phyloP scores from a whole-genome alignment of 495 filamentous ascomycete genomes.

The Clavariopsis aquatica region DNA sequence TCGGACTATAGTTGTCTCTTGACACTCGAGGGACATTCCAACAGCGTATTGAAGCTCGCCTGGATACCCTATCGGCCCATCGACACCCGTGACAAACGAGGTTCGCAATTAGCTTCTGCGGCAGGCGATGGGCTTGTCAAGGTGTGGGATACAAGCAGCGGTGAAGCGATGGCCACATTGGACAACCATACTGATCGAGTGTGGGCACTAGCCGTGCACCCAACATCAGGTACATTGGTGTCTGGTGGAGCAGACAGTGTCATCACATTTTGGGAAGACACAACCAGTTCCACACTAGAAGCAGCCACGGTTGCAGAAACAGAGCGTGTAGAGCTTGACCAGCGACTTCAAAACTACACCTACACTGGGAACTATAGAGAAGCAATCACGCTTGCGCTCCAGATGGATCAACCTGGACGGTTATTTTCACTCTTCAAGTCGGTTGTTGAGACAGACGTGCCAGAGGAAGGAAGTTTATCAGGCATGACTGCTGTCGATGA shows the following conservation, averaged over 20 bases:
- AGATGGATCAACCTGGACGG: conserved; percentile 87
- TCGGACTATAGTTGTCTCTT: conserved; percentile 88
- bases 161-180: conserved; percentile 83
- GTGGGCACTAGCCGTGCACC: conserved; percentile 79
- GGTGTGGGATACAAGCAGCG: conserved; percentile 78
- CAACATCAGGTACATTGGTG: conserved; percentile 65
- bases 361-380: conserved; percentile 81
- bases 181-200: conserved; percentile 97
- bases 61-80: conserved; percentile 71
- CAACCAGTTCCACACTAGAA: conserved; percentile 74
- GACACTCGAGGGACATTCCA: conserved; percentile 94
- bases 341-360: conserved; percentile 88
- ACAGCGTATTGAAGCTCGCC: conserved; percentile 88
- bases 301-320: conserved; percentile 68
- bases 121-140: conserved; percentile 97
- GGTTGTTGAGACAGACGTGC: conserved; percentile 64
- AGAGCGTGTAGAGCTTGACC: conserved; percentile 85
- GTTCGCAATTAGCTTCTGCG: conserved; percentile 74
- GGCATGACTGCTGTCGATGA: conserved; percentile 81
- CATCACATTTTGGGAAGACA: conserved; percentile 94
- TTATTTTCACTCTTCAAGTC: conserved; percentile 79
- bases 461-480: conserved; percentile 64
- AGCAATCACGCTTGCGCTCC: conserved; percentile 86
- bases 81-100: conserved; percentile 51
- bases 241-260: conserved; percentile 88